Conservation (phyloP, 2,329 filamentous ascomycete species). For the Trichoderma hamatum region DNA sequence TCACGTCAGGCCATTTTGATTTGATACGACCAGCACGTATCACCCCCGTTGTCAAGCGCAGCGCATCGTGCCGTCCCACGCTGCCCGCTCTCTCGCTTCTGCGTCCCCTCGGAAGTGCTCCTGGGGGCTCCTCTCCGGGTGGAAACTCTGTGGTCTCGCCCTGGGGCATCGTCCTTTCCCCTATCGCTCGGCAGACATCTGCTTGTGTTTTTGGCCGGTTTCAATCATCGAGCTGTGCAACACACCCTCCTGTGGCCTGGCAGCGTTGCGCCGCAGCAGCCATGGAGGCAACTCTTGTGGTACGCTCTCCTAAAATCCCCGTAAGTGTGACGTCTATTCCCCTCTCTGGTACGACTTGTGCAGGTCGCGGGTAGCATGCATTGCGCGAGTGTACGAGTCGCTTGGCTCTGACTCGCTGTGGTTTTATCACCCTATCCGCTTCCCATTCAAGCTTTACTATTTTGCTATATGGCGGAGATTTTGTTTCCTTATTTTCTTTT, state of each 20-base stretch:
- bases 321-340: slow-evolving; percentile 23
- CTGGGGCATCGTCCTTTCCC: not conserved
- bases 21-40: not conserved
- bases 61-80: slow-evolving; percentile 9
- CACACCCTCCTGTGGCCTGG: slow-evolving; percentile 18
- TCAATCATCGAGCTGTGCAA: slow-evolving; percentile 19
- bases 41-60: slow-evolving; percentile 15
- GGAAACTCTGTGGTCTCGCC: slow-evolving; percentile 12
- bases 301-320: slow-evolving; percentile 1
- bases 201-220: not conserved
- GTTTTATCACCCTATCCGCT: not conserved
- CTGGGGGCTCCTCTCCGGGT: slow-evolving; percentile 8
- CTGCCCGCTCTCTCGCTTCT: slow-evolving; percentile 21
- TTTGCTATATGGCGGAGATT: not conserved
- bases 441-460: not conserved
- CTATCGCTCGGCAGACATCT: not conserved
- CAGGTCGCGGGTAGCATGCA: not conserved
- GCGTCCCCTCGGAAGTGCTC: slow-evolving; percentile 17
- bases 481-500: not conserved
- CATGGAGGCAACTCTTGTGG: slow-evolving; percentile 10
- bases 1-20: not conserved
- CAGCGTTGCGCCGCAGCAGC: slow-evolving; percentile 21
- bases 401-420: not conserved
- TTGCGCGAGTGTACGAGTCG: not conserved
- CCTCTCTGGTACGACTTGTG: not conserved